phyloP scores from a whole-genome alignment of 2,329 filamentous ascomycete species.

The Exophiala mesophila region DNA sequence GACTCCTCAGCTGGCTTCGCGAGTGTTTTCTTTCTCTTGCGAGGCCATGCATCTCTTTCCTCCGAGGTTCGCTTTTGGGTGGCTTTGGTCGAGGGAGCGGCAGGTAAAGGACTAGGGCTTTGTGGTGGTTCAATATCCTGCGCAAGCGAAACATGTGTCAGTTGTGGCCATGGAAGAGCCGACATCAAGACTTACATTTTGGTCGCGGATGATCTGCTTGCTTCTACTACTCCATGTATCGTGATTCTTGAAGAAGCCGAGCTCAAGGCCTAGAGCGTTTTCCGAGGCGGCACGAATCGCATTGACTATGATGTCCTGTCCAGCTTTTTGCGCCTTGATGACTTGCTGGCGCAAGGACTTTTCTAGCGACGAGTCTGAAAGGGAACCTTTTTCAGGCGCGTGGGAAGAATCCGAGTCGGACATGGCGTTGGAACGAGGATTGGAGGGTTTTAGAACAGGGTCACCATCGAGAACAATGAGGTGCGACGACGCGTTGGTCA shows the following conservation, averaged over 20 bases:
- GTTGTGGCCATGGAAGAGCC: background rate
- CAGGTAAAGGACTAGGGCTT: background rate
- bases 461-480: no score
- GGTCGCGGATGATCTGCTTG: constrained; percentile 49
- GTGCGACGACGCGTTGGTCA: background rate
- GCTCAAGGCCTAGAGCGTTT: constrained; percentile 46
- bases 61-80: constrained; percentile 18
- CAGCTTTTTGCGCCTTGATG: constrained; percentile 30
- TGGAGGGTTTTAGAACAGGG: no score
- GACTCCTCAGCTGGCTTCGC: constrained; percentile 7
- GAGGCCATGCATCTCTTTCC: constrained; percentile 12
- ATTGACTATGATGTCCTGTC: constrained; percentile 54
- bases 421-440: constrained; percentile 17
- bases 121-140: background rate
- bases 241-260: constrained; percentile 53
- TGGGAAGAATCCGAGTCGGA: constrained; percentile 33
- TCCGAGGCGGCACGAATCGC: constrained; percentile 51
- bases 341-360: constrained; percentile 37
- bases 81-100: constrained; percentile 2
- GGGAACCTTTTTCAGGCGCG: constrained; percentile 16
- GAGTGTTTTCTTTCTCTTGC: constrained; percentile 17
- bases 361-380: constrained; percentile 35
- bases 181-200: constrained; percentile 36
- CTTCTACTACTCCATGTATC: constrained; percentile 51
- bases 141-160: background rate